Evolutionary conservation across 2,329 filamentous ascomycete species (phyloP).

Genomic region (Trichoderma afroharzianum): DNA sequence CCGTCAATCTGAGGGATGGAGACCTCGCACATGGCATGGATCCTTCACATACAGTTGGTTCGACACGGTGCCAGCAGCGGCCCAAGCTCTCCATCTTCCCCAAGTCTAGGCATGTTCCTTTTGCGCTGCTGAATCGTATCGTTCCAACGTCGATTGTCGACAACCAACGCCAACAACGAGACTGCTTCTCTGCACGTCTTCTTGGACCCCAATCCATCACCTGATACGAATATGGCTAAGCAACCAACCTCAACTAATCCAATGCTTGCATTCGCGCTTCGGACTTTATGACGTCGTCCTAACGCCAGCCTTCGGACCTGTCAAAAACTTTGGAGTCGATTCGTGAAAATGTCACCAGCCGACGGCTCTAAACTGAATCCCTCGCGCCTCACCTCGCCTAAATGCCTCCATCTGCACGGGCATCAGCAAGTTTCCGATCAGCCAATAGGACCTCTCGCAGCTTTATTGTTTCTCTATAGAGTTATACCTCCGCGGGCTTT

Average conservation of each 20-base stretch:
- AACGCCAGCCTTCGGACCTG: neutral
- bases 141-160: neutral
- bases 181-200: neutral
- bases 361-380: neutral
- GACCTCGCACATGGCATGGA: slow-evolving; percentile 12
- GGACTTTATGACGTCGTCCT: neutral
- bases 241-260: neutral
- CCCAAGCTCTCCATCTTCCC: neutral
- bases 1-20: neutral
- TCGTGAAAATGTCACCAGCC: neutral
- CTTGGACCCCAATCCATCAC: neutral
- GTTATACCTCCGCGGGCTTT: slow-evolving; percentile 12
- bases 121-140: neutral
- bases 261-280: neutral
- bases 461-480: slow-evolving; percentile 13
- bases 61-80: neutral
- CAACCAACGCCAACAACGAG: neutral
- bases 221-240: neutral
- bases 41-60: neutral
- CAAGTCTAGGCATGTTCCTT: neutral
- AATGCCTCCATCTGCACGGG: neutral
- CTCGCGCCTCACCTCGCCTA: slow-evolving; percentile 11
- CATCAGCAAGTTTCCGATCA: neutral
- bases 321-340: neutral
- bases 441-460: neutral